These are phyloP conservation scores for Acorus gramineus DNA, from an alignment of 106 monocot species.

Conservation along the genomic window DNA sequence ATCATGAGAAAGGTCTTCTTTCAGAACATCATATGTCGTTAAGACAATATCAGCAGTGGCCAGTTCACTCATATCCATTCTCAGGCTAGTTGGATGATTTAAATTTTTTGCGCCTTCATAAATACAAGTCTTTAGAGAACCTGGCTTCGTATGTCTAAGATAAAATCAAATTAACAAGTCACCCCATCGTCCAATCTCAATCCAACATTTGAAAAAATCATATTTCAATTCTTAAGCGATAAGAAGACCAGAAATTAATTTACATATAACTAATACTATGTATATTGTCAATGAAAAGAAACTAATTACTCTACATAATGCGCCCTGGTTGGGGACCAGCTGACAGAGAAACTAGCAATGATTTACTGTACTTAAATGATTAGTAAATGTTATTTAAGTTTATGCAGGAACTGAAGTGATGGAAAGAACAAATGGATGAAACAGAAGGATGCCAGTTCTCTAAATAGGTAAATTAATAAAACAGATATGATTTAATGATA, in stretches of 20 bases:
- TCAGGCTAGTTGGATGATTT: conserved; percentile 17
- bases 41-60: conserved; percentile 79
- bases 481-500: no score
- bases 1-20: conserved; percentile 97
- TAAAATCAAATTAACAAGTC: background rate
- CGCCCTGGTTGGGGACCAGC: no score
- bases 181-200: background rate
- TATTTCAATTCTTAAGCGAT: background rate
- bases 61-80: conserved; percentile 32
- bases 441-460: background rate
- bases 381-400: no score
- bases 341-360: no score
- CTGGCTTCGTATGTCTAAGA: conserved; percentile 68
- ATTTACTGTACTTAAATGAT: no score
- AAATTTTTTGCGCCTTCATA: conserved; percentile 89
- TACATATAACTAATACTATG: no score
- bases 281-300: no score
- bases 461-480: no score
- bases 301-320: no score
- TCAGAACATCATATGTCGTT: conserved; percentile 89
- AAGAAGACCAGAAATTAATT: background rate
- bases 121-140: conserved; percentile 70
- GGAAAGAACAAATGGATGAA: background rate
- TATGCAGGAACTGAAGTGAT: background rate
- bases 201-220: background rate